These are phyloP conservation scores for Lipomyces starkeyi DNA, from an alignment of 805 yeast genomes.

Conservation along the genomic window DNA sequence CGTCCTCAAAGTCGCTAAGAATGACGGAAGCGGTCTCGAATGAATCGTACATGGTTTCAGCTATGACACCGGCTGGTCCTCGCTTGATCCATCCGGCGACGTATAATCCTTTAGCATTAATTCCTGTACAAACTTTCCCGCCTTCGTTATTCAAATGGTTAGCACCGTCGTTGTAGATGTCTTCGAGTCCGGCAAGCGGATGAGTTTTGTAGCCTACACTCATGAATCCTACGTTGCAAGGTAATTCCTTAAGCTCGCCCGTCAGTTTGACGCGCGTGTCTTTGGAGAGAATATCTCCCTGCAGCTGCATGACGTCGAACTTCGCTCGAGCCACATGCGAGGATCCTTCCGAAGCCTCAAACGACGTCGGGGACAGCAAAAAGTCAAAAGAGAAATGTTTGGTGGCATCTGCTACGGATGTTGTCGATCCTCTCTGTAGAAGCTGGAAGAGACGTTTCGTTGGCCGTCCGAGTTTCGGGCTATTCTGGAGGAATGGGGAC, in stretches of 20 bases:
- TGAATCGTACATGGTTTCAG: conserved; percentile 86
- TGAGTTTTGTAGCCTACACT: conserved; percentile 84
- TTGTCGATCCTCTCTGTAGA: conserved; percentile 57
- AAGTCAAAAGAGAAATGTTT: conserved; percentile 73
- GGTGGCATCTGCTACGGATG: conserved; percentile 36
- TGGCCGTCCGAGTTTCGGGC: conserved; percentile 54
- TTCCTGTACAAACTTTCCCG: conserved; percentile 19
- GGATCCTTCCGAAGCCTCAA: conserved; percentile 42
- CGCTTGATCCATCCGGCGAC: conserved; percentile 90
- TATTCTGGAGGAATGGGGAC: conserved; percentile 42
- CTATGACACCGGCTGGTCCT: conserved; percentile 90
- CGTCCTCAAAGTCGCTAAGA: conserved; percentile 53
- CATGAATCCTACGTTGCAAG: conserved; percentile 71
- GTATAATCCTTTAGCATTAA: conserved; percentile 59
- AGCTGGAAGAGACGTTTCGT: conserved; percentile 70
- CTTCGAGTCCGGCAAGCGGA: conserved; percentile 64
- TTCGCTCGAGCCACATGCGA: conserved; percentile 8
- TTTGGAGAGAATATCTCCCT: conserved; percentile 53
- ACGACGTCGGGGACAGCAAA: conserved; percentile 65
- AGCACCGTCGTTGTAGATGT: conserved; percentile 54
- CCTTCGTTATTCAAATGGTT: conserved; percentile 39
- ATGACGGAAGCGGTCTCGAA: conserved; percentile 73
- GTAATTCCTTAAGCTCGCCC: conserved; percentile 43
- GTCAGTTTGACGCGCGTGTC: conserved; percentile 52
- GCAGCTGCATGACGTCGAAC: conserved; percentile 49